Evolutionary conservation across 495 filamentous ascomycete genomes (phyloP), one percentile per base, ranked within the genome.

Genomic region (Aeminium ludgeri): DNA sequence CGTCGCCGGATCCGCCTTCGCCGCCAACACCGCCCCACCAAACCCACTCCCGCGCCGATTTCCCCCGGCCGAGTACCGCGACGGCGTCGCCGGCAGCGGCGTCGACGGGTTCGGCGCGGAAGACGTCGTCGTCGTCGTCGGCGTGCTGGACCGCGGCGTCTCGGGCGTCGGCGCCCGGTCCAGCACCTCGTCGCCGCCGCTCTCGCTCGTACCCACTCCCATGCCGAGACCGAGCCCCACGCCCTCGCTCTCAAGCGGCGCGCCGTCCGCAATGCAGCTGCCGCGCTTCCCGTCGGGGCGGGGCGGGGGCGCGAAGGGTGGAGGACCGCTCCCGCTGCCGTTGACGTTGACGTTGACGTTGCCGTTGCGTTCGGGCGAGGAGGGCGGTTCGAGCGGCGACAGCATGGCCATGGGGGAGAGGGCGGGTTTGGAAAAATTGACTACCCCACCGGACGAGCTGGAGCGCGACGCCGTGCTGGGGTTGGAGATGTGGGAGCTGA

Each of bases 381-480:
- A 3, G 10, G 36, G n/a, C n/a, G n/a, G n/a, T n/a, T n/a, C n/a
- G n/a, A n/a, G 20, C 5, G 43, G 43, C 10, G 38, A 34, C 1
- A 51, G 30, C 1, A 51, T 40, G 2, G 48, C 34, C 43, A 51
- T 46, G 11, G 48, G 48, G 17, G 32, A 38, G 16, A 51, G 33
- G 7, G 48, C 43, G 3, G 43, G 42, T 31, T 51, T 51, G 38
- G 38, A 43, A 36, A 46, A 51, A 20, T 46, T 43, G 8, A n/a
- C 8, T 7, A n/a, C 28, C 8, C 8, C n/a, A n/a, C 28, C 28
- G 44, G 39, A 30, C n/a, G 38, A 34, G 39, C 43, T 46, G 20
- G 43, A 43, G 6, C 48, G 43, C 25, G 23, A 7, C 1, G 48
- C 30, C 5, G 43, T 34, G 2, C 43, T 46, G 15, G 48, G 44